Evolutionary conservation across 2,329 filamentous ascomycete genomes (phyloP), one percentile per base, ranked within the genome.

Genomic region (Phialophora expanda): DNA sequence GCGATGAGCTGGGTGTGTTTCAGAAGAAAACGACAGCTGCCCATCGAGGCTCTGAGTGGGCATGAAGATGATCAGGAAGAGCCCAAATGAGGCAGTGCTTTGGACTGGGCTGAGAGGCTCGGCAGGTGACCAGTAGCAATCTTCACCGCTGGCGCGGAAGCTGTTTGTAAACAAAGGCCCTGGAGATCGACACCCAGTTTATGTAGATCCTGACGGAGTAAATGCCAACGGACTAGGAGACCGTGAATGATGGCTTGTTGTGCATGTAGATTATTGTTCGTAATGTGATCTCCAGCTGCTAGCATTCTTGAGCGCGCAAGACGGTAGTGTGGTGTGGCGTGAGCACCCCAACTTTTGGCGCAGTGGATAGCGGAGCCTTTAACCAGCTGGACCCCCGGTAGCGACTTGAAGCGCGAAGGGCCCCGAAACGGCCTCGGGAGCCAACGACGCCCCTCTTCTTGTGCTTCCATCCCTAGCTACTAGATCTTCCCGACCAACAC

Each of bases 1-100:
- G 30, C 28, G 4, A 12, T 55, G 24, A 20, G 55, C 44, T 34
- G 55, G 28, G 41, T 34, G 56, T 60, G 41, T 59, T 51, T 60
- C 55, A 32, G 53, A 53, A 8, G 12, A 41, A 4, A 58, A n/a
- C 22, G 54, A 64, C 30, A 32, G 55, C 53, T 11, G 55, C 50
- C 22, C 44, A 48, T 54, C 41, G 58, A 48, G 34, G 34, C 28
- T 58, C 46, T 41, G 41, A 63, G 44, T 63, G 61, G 53, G 50
- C 51, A 44, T 12, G 6, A 7, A 44, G 28, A 55, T 17, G 53
- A 55, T 34, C 28, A 32, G 14, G 24, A 32, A 9, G 12, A 7
- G 41, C 22, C n/a, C 53, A 44, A 55, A 41, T 14, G 53, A 56
- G 62, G 62, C 62, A 50, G 56, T 64, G 62, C 62, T 9, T 56